A percentile compares a stretch with the other conserved stretches of the same genome.
These are phyloP conservation scores for Polytrichum commune DNA, from an alignment of 225 moss, liverwort and hornwort genomes.

Conservation along the genomic window DNA sequence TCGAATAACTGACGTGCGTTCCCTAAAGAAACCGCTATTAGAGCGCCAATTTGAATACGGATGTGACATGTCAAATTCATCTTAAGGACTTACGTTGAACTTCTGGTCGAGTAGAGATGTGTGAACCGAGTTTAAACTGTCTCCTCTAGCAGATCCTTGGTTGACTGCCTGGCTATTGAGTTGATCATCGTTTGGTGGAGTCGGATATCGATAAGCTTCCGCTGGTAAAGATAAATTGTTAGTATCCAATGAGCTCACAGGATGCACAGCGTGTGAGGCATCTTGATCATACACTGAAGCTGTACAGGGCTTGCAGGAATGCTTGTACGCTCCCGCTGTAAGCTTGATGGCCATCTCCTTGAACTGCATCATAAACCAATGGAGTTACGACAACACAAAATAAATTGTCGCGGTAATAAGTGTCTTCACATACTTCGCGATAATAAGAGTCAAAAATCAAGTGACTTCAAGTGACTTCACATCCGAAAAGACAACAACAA, in stretches of 20 bases:
- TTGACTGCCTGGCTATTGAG: conserved; percentile 1
- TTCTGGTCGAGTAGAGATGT: conserved; percentile 3
- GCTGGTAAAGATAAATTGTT: conserved; percentile 1
- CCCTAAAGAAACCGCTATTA: too few relatives aligned
- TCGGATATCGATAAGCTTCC: conserved; percentile 2
- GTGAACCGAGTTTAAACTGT: neutral
- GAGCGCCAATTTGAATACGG: too few relatives aligned
- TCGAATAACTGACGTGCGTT: too few relatives aligned
- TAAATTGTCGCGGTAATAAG: too few relatives aligned
- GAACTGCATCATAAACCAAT: conserved; percentile 13
- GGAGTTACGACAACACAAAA: neutral
- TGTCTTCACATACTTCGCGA: too few relatives aligned
- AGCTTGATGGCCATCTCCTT: conserved; percentile 19
- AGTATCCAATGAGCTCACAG: conserved; percentile 4
- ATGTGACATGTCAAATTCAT: too few relatives aligned
- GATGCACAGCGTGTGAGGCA: conserved; percentile 9
- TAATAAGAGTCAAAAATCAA: too few relatives aligned
- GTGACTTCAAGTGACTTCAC: too few relatives aligned
- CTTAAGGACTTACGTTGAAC: neutral
- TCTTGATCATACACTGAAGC: conserved; percentile 14
- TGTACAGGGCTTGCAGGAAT: conserved; percentile 20
- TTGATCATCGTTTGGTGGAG: neutral
- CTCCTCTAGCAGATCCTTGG: neutral
- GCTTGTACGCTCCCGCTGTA: conserved; percentile 13
- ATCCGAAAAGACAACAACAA: too few relatives aligned